Conservation (phyloP, 306 rosid genomes). For the Morella rubra region DNA sequence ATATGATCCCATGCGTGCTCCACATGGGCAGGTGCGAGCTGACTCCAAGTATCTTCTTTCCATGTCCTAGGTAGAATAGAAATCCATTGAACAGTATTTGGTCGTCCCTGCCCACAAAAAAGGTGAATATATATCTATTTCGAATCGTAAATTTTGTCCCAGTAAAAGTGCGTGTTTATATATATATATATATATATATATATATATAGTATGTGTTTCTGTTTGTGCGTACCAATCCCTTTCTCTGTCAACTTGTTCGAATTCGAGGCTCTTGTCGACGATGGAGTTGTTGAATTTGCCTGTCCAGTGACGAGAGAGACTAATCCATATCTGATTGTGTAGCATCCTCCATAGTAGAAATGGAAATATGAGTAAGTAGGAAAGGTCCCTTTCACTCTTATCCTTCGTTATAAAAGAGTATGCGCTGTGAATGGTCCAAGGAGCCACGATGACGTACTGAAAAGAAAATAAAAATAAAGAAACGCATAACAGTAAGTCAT, state of each 20-base stretch:
- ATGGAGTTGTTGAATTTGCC: slow-evolving; percentile 17
- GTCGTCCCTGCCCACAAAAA: slow-evolving; percentile 38
- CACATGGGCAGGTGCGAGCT: slow-evolving; percentile 24
- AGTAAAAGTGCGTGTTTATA: too few species aligned
- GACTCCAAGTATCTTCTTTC: background rate
- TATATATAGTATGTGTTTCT: too few species aligned
- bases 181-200: too few species aligned
- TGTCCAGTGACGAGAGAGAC: slow-evolving; percentile 20
- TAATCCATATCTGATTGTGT: slow-evolving; percentile 35
- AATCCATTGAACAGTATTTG: slow-evolving; percentile 42
- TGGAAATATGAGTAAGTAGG: background rate
- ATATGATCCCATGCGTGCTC: slow-evolving; percentile 35
- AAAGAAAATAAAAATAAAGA: background rate
- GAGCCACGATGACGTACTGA: background rate
- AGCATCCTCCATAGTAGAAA: slow-evolving; percentile 10
- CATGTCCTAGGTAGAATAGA: slow-evolving; percentile 10
- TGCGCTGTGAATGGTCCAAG: background rate
- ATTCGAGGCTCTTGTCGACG: slow-evolving; percentile 35
- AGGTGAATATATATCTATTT: too few species aligned
- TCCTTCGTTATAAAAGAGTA: background rate
- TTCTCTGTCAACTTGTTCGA: slow-evolving; percentile 45
- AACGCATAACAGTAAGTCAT: too few species aligned
- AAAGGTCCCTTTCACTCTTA: background rate
- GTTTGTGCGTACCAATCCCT: slow-evolving; percentile 26
- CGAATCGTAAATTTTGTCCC: background rate